Conservation (phyloP, 148 eudicot genomes). For the Silene latifolia region DNA sequence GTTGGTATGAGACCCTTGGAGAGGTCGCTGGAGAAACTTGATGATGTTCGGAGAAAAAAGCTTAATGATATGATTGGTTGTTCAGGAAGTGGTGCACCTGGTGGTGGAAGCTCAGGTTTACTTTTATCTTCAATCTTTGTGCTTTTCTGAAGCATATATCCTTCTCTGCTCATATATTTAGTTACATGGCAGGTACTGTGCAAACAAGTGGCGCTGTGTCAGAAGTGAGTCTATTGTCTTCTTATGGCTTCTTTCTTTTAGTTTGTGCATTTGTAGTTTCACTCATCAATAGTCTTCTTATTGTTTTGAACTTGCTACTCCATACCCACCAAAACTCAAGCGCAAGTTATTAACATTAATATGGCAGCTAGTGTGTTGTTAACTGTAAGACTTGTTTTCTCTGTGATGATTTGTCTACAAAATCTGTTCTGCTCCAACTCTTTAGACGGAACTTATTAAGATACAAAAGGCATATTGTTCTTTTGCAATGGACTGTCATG, state of each 20-base stretch:
- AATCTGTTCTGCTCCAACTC: not conserved
- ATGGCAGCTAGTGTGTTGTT: not conserved
- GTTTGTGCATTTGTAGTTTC: not conserved
- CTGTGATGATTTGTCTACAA: not conserved
- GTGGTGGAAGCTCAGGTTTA: conserved; percentile 59
- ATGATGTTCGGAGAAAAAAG: conserved; percentile 89
- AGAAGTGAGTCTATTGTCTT: conserved; percentile 44
- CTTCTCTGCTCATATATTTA: not conserved
- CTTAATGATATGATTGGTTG: conserved; percentile 95
- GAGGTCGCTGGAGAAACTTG: conserved; percentile 94
- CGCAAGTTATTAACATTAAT: not conserved
- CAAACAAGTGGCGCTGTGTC: conserved; percentile 53
- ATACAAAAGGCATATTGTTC: no score
- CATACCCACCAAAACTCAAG: not conserved
- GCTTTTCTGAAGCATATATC: not conserved
- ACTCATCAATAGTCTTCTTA: not conserved
- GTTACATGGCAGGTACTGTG: conserved; percentile 40
- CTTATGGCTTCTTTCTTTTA: not conserved
- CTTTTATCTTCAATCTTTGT: not conserved
- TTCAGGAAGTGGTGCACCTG: conserved; percentile 49
- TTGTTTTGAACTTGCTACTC: not conserved
- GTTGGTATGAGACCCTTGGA: conserved; percentile 99
- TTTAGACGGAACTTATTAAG: not conserved
- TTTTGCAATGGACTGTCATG: not conserved
- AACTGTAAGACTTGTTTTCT: not conserved